phyloP scores from a whole-genome alignment of 2,329 filamentous ascomycete genomes.

The Arthrinium phaeospermum region DNA sequence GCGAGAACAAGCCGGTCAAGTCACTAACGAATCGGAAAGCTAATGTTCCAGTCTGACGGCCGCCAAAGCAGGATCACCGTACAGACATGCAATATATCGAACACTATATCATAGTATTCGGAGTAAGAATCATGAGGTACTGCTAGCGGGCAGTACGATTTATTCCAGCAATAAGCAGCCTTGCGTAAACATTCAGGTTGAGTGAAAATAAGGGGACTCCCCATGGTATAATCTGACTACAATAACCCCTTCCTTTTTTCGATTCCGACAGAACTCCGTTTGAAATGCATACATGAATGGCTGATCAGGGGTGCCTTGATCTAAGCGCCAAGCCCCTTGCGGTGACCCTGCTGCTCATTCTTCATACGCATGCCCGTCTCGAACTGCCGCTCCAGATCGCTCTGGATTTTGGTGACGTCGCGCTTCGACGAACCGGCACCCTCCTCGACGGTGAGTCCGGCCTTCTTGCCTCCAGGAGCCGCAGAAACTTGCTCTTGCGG shows the following conservation, averaged over 20 bases:
- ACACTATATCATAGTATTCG: too few species aligned
- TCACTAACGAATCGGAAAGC: background rate
- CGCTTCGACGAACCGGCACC: conserved; percentile 29
- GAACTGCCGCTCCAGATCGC: conserved; percentile 63
- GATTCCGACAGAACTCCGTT: conserved; percentile 28
- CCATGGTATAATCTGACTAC: conserved; percentile 30
- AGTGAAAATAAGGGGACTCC: conserved; percentile 20
- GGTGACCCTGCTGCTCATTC: conserved; percentile 54
- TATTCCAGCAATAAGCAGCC: too few species aligned
- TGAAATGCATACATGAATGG: conserved; percentile 26
- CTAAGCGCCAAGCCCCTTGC: conserved; percentile 59
- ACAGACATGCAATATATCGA: too few species aligned
- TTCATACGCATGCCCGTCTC: conserved; percentile 63
- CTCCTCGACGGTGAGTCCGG: conserved; percentile 20
- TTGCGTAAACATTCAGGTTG: background rate
- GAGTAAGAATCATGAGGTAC: too few species aligned
- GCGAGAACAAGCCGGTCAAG: too few species aligned
- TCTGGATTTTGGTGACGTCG: conserved; percentile 43
- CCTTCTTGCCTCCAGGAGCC: conserved; percentile 60
- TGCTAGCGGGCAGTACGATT: too few species aligned
- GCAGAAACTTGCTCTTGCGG: conserved; percentile 62
- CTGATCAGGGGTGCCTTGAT: background rate
- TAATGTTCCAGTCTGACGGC: too few species aligned
- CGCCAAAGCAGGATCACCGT: too few species aligned
- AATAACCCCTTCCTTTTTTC: conserved; percentile 11